Conservation (phyloP, 495 filamentous ascomycete genomes). For the Opeltia flavorubescens region DNA sequence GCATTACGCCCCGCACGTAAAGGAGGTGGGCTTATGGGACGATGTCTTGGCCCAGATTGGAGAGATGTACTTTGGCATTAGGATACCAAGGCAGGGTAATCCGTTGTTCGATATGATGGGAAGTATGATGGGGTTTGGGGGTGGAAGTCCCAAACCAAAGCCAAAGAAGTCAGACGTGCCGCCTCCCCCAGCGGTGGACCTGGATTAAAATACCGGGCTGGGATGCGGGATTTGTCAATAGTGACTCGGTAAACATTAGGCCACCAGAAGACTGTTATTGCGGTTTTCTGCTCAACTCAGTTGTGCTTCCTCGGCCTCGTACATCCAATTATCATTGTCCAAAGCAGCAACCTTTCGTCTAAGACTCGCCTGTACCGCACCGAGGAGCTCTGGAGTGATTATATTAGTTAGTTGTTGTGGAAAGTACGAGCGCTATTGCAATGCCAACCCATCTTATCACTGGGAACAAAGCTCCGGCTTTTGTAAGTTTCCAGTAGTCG, state of each 20-base stretch:
- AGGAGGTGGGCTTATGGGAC: constrained; percentile 64
- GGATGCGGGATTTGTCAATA: background rate
- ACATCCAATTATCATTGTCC: constrained; percentile 85
- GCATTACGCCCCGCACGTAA: constrained; percentile 67
- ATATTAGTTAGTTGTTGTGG: constrained; percentile 12
- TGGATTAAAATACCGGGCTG: constrained; percentile 29
- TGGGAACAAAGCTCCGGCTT: constrained; percentile 46
- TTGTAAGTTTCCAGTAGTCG: constrained; percentile 39
- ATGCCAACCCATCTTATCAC: constrained; percentile 52
- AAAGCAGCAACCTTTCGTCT: constrained; percentile 55
- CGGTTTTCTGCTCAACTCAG: constrained; percentile 10
- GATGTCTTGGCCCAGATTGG: constrained; percentile 75
- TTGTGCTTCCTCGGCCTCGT: constrained; percentile 50
- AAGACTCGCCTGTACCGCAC: constrained; percentile 56
- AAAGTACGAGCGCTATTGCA: background rate
- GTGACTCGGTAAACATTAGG: background rate
- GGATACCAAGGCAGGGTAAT: constrained; percentile 73
- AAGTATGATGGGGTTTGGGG: constrained; percentile 69
- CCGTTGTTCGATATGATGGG: constrained; percentile 97
- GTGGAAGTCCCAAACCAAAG: constrained; percentile 27
- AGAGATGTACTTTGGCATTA: constrained; percentile 96
- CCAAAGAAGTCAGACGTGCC: constrained; percentile 34
- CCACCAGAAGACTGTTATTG: background rate
- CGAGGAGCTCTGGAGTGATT: constrained; percentile 46
- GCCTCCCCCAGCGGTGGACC: constrained; percentile 33